Evolutionary conservation across 2,329 filamentous ascomycete genomes (phyloP), one percentile per base, ranked within the genome.

Genomic region (Xylaria multiplex): DNA sequence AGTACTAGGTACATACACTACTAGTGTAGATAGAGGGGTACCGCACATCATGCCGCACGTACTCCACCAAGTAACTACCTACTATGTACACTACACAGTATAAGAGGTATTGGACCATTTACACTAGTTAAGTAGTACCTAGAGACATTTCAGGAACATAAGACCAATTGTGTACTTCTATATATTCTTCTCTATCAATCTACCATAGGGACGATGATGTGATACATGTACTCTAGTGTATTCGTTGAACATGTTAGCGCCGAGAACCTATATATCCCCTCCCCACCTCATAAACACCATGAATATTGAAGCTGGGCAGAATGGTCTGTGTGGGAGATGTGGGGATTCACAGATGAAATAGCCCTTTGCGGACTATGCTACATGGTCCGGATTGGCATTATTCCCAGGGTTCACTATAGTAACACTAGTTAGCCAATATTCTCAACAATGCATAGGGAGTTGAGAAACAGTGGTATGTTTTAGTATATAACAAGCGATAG

Each of bases 331-430:
- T 35, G 13, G 11, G 5, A 40, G 13, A 40, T 40, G 37, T 14
- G 4, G 22, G 24, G 27, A 22, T 14, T 55, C 13, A 42, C 22
- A 24, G 9, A 24, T 7, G 11, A 50, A 14, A 40, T 14, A 40
- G 37, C 13, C 11, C 24, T 50, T 50, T 9, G 24, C 14, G 9
- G 27, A 6, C 27, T 50, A 19, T 27, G 11, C 27, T 13, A 27
- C 30, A 13, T 24, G 14, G 2, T 30, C 22, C 32, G 40, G 35
- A 43, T 43, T n/a, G 6, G n/a, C 24, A 19, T 56, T 64, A 46
- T 65, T 69, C 1, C 64, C 62, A 27, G 69, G 69, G 19, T 70
- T 70, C 69, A 70, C 68, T 69, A 54, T 45, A 37, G 16, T 56
- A 48, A 35, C 11, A 35, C n/a, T n/a, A 22, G 48, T 69, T 40